Evolutionary conservation across 2,329 filamentous ascomycete genomes (phyloP).

Genomic region (Diaporthe sp.): DNA sequence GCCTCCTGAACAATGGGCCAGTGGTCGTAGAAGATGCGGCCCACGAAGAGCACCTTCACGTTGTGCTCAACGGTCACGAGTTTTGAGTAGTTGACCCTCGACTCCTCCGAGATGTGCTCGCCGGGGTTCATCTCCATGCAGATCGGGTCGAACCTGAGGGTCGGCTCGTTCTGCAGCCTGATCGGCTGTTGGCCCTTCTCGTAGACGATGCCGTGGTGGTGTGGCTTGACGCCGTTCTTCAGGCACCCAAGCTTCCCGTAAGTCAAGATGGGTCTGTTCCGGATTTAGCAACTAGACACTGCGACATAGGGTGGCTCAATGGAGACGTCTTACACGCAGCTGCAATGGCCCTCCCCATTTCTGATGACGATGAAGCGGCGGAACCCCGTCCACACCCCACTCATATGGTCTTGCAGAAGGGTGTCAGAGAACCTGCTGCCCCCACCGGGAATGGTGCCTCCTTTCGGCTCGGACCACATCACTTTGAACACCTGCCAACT

Average conservation of each 20-base stretch:
- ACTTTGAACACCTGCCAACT: constrained; percentile 65
- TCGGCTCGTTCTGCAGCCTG: constrained; percentile 56
- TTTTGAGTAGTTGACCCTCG: constrained; percentile 71
- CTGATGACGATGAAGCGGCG: constrained; percentile 68
- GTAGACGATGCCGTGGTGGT: constrained; percentile 67
- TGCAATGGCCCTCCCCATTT: constrained; percentile 65
- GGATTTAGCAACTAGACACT: background rate
- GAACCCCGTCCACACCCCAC: constrained; percentile 61
- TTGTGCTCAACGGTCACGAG: constrained; percentile 71
- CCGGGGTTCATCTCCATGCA: constrained; percentile 56
- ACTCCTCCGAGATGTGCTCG: constrained; percentile 62
- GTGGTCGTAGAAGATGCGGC: constrained; percentile 56
- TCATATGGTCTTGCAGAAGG: constrained; percentile 45
- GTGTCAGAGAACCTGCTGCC: constrained; percentile 47
- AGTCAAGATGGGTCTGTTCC: constrained; percentile 64
- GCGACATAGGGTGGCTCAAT: background rate
- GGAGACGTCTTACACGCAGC: constrained; percentile 64
- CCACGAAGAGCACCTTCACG: constrained; percentile 68
- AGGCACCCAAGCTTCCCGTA: constrained; percentile 65
- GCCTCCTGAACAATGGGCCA: constrained; percentile 57
- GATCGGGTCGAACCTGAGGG: constrained; percentile 62
- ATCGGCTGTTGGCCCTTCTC: constrained; percentile 50
- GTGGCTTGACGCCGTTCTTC: constrained; percentile 65
- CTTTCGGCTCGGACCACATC: constrained; percentile 63
- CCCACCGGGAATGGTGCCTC: constrained; percentile 13